Evolutionary conservation across 2,329 filamentous ascomycete species (phyloP), one percentile per base, ranked within the genome.

Genomic region (Fusarium sp.): DNA sequence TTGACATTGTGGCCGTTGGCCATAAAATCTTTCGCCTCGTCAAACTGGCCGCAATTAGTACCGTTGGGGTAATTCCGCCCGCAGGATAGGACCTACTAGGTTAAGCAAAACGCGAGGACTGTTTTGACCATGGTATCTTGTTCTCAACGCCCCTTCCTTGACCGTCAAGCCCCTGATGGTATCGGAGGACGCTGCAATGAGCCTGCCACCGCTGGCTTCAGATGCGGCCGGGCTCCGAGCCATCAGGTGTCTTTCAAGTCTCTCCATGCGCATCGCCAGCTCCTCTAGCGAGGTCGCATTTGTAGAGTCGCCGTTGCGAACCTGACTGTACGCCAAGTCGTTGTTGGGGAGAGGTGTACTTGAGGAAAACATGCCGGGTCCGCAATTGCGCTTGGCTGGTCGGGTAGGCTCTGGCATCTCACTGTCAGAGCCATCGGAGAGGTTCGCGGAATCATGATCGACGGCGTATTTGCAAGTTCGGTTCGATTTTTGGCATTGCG

Each of bases 401-500:
- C 83, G 79, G 50, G 60, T 66, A 13, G 66, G 51, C 18, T 80
- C 78, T 47, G 71, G 68, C 7, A 73, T 62, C 56, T 85, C 82
- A 43, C 65, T 76, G 50, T 87, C 85, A 23, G 84, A 86, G n/a
- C 76, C 82, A 52, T 88, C 86, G 5, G 86, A 88, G 12, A 83
- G 74, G 69, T 82, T 84, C 36, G 80, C 80, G 9, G 78, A 80
- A 57, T 86, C 84, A 34, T 85, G 82, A 60, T 86, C 84, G 18
- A 85, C 81, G 27, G 85, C 80, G 70, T 89, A 89, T 69, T 81
- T 85, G 78, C 87, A 89, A 40, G 77, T 73, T 37, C 87, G 85
- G 68, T 82, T 84, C n/a, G 86, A 86, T 75, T 87, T 88, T 53
- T 87, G 85, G 73, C 88, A 90, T 74, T 89, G 87, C 7, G 85